Base-by-base conservation (phyloP, 176 grass and related monocot genomes). In the Urochloa ruziziensis region DNA sequence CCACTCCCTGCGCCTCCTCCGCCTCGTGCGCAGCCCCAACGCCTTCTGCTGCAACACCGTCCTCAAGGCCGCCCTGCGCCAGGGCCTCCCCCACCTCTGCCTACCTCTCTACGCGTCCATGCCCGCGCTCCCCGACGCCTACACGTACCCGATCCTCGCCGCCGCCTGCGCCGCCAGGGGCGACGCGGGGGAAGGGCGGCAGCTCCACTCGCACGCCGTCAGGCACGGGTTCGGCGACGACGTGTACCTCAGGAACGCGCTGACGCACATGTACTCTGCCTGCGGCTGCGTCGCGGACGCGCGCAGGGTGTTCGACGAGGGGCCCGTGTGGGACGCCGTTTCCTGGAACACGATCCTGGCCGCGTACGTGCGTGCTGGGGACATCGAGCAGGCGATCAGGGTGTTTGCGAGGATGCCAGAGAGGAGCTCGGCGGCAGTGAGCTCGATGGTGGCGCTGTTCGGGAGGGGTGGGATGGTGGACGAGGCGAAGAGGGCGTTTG, bases 341-440 rank as follows among this genome's bases (percentile, higher is more conserved):
- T 95, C 95, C 15, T 95, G 91, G 92, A 95, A 98, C 81, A 90
- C 93, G 14, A 93, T 98, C 43, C 91, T 98, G 11, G 78, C 91
- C 6, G 87, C 91, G 3, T 93, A 98, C 66, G 82, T 93, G 44
- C 69, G 93, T 11, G 73, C 28, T 7, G 82, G 91, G 81, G 79
- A 98, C 65, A 61, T 86, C 8, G 61, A 86, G 7, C 70, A 90
- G 43, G 93, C 91, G 9, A 23, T 91, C 36, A 4, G 5, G n/a
- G 76, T 95, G 66, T 98, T 91, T 72, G 25, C 25, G 0, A 39
- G 48, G 23, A 98, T 95, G 92, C 92, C 87, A 2, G 70, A 91
- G 24, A 86, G 69, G 81, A 89, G 83, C 47, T 69, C 57, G 1
- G 68, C 80, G 34, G 86, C 84, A 2, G 82, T 86, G 48, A 98